Evolutionary conservation across 176 grass and related monocot genomes (phyloP).

Genomic region (Cenchrus americanus): DNA sequence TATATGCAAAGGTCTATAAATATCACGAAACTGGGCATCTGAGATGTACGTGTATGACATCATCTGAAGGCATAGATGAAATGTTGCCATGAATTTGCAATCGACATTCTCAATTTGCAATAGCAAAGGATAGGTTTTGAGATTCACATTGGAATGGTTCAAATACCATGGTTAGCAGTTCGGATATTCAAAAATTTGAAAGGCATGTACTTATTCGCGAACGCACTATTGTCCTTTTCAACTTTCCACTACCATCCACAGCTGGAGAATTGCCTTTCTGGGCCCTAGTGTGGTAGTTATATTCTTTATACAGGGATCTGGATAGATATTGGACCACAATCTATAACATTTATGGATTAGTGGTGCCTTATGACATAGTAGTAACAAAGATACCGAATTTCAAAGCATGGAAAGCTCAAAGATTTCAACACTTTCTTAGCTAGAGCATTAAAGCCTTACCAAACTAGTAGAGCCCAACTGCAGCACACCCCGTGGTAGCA

Average conservation of each 20-base stretch:
- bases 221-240: constrained; percentile 5
- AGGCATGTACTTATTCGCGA: background rate
- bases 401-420: background rate
- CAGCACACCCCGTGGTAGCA: constrained; percentile 73
- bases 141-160: background rate
- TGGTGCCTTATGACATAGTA: background rate
- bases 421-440: constrained; percentile 15
- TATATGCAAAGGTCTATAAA: background rate
- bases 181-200: background rate
- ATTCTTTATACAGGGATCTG: constrained; percentile 17
- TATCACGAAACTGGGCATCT: background rate
- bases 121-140: constrained; percentile 11
- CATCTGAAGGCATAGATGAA: constrained; percentile 11
- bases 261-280: background rate
- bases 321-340: constrained; percentile 23
- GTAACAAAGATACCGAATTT: constrained; percentile 10
- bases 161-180: background rate
- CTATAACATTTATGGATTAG: background rate
- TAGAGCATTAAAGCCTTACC: constrained; percentile 50
- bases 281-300: constrained; percentile 2
- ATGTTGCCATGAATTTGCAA: constrained; percentile 24
- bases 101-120: background rate
- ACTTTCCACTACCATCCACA: constrained; percentile 3
- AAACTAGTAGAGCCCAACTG: constrained; percentile 72
- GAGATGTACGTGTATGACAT: background rate